A percentile compares a stretch with the other conserved stretches of the same genome.
These are phyloP conservation scores for Ceratocystis ficicola DNA, from an alignment of 2,329 filamentous ascomycete species.

Conservation along the genomic window DNA sequence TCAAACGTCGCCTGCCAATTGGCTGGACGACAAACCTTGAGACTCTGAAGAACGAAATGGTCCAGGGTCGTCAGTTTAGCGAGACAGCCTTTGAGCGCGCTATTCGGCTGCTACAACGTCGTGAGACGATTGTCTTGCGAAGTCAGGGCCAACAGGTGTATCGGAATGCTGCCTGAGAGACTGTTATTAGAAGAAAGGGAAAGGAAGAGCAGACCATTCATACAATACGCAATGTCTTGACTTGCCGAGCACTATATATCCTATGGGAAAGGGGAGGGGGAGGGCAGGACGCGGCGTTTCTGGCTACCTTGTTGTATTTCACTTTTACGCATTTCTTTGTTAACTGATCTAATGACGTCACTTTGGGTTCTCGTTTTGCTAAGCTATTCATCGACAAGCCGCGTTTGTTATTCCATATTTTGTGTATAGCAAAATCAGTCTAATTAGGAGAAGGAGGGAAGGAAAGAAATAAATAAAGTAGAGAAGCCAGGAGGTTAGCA, in stretches of 20 bases:
- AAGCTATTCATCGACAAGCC: too few species aligned
- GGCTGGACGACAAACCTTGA: constrained; percentile 90
- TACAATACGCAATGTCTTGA: not conserved
- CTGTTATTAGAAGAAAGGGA: not conserved
- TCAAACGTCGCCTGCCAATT: constrained; percentile 76
- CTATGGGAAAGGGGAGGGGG: not conserved
- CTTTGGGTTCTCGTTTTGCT: not conserved
- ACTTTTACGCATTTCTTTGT: not conserved
- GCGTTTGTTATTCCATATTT: too few species aligned
- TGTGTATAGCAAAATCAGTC: too few species aligned
- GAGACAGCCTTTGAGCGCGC: constrained; percentile 78
- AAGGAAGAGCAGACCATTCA: not conserved
- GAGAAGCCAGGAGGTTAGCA: not conserved
- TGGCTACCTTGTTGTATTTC: not conserved
- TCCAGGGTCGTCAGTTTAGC: constrained; percentile 78
- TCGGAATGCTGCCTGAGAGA: constrained; percentile 50
- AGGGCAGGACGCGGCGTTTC: not conserved
- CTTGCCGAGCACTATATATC: not conserved
- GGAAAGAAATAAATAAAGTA: not conserved
- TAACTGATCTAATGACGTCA: not conserved
- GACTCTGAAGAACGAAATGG: constrained; percentile 78
- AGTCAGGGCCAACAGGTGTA: constrained; percentile 66
- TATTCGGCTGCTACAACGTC: constrained; percentile 70
- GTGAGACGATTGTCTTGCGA: constrained; percentile 74
- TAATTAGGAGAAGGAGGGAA: not conserved